phyloP scores from a whole-genome alignment of 345 rosid species.

The Passiflora organensis region DNA sequence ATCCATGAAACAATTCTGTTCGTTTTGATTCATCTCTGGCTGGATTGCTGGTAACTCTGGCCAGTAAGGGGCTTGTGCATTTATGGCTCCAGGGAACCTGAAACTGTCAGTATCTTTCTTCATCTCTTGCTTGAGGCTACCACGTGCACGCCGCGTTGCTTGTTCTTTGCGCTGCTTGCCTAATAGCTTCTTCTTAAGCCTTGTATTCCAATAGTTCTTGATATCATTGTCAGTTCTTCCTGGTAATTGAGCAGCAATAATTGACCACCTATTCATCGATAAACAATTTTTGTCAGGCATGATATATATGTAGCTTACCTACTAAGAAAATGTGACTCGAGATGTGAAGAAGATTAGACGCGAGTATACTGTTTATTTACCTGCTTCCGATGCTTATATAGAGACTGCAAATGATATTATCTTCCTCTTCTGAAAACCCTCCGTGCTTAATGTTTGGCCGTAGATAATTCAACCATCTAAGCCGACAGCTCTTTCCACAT shows the following conservation, averaged over 20 bases:
- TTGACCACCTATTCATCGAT: constrained; percentile 90
- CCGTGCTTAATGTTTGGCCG: constrained; percentile 58
- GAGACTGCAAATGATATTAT: constrained; percentile 49
- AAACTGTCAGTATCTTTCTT: constrained; percentile 31
- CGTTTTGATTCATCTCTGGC: no score
- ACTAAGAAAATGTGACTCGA: neutral
- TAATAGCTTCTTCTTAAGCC: constrained; percentile 67
- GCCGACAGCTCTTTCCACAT: constrained; percentile 56
- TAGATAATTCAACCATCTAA: constrained; percentile 55
- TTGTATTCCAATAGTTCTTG: constrained; percentile 81
- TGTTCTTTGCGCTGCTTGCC: constrained; percentile 57
- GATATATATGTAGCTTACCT: neutral
- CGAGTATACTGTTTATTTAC: constrained; percentile 13
- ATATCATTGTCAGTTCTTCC: constrained; percentile 82
- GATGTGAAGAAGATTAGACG: no score
- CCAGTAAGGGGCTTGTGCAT: constrained; percentile 23
- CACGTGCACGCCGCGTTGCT: constrained; percentile 35
- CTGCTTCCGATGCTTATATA: constrained; percentile 52
- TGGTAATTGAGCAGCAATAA: constrained; percentile 75
- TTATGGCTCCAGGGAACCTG: constrained; percentile 15
- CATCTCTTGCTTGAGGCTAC: constrained; percentile 39
- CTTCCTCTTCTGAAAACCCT: constrained; percentile 58
- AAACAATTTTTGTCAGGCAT: neutral
- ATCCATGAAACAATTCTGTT: constrained; percentile 34
- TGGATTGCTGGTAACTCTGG: constrained; percentile 34